These are phyloP conservation scores for Candida dendrica DNA, from an alignment of 805 yeast species.

Conservation along the genomic window DNA sequence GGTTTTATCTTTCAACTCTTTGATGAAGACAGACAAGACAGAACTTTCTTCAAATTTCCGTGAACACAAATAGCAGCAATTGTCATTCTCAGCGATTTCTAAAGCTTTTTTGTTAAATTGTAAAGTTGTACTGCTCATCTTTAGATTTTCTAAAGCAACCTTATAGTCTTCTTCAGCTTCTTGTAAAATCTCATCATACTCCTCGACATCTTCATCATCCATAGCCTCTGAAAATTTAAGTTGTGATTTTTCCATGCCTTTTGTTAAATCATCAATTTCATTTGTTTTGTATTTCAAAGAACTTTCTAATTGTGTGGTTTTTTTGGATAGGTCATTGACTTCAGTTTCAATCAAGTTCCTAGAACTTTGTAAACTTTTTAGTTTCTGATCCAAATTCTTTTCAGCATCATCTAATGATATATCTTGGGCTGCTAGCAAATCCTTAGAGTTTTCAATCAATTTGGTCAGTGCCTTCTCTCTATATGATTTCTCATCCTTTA, in stretches of 20 bases:
- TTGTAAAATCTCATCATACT: constrained; percentile 41
- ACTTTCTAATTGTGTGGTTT: constrained; percentile 13
- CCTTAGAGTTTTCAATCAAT: constrained; percentile 19
- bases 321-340: constrained; percentile 8
- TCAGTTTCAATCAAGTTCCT: constrained; percentile 2
- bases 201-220: constrained; percentile 33
- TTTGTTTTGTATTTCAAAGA: constrained; percentile 10
- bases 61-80: constrained; percentile 67
- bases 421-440: constrained; percentile 13
- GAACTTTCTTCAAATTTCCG: constrained; percentile 46
- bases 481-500: constrained; percentile 31
- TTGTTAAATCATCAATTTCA: constrained; percentile 3
- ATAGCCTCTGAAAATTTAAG: constrained; percentile 14
- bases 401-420: constrained; percentile 11
- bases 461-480: constrained; percentile 24
- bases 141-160: constrained; percentile 54
- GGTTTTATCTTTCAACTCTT: constrained; percentile 23
- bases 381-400: constrained; percentile 6
- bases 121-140: constrained; percentile 61
- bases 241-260: constrained; percentile 6
- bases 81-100: constrained; percentile 46
- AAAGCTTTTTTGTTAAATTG: constrained; percentile 68
- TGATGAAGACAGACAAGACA: constrained; percentile 17
- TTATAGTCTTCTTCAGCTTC: constrained; percentile 59
- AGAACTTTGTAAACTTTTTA: constrained; percentile 1